Conservation (phyloP, 805 yeast genomes). For the Saccharomycopsis guyanensis region DNA sequence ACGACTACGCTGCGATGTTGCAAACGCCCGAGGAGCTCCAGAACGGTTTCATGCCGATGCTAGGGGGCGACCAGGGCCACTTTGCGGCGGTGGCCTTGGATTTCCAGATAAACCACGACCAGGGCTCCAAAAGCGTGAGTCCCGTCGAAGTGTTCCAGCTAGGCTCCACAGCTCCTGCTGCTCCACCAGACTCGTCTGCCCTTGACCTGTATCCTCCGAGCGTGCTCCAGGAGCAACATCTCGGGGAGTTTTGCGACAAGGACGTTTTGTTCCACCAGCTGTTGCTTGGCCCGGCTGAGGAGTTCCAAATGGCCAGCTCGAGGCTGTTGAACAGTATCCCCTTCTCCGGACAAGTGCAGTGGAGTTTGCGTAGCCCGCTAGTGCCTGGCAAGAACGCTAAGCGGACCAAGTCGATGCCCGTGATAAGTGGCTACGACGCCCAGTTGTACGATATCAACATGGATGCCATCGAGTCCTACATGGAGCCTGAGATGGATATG, state of each 20-base stretch:
- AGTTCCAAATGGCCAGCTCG: not conserved
- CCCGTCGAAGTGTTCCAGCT: no score
- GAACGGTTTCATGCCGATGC: not conserved
- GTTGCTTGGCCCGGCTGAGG: not conserved
- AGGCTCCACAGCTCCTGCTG: no score
- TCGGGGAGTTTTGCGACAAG: no score
- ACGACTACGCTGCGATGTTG: not conserved
- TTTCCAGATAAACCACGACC: not conserved
- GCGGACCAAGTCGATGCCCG: slow-evolving; percentile 6
- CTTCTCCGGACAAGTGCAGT: not conserved
- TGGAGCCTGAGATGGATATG: not conserved
- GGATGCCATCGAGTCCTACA: not conserved
- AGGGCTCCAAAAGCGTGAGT: no score
- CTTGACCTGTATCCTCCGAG: not conserved
- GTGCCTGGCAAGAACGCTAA: slow-evolving; percentile 2
- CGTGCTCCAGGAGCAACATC: not conserved
- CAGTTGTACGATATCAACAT: not conserved
- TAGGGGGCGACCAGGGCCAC: not conserved
- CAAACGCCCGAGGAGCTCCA: not conserved
- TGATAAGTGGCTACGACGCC: not conserved
- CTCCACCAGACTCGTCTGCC: not conserved
- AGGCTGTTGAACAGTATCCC: not conserved
- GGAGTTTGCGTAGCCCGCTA: not conserved
- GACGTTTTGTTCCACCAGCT: not conserved
- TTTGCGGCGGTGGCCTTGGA: not conserved